Conservation (phyloP, 2,329 filamentous ascomycete species). For the Macrophomina pseudophaseolina region DNA sequence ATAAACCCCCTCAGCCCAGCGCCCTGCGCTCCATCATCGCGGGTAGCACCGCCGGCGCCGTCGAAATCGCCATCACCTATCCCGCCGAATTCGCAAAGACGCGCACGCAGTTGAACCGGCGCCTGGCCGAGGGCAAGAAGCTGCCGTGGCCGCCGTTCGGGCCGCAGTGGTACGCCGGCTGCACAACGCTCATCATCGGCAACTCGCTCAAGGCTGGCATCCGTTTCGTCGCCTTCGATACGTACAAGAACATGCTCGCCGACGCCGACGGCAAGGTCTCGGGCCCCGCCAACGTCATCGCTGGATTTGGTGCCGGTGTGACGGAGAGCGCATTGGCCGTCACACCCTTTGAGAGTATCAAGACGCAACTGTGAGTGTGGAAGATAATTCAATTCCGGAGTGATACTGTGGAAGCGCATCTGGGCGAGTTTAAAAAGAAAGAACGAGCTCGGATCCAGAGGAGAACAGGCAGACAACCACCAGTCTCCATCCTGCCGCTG, state of each 20-base stretch:
- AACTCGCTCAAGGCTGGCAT: slow-evolving; percentile 97
- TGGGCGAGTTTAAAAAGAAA: background rate
- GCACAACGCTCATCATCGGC: slow-evolving; percentile 94
- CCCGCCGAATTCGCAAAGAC: slow-evolving; percentile 98
- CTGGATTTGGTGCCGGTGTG: slow-evolving; percentile 91
- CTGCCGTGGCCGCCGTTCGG: slow-evolving; percentile 95
- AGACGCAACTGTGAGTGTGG: slow-evolving; percentile 74
- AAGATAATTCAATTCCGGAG: background rate
- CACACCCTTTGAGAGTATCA: slow-evolving; percentile 97
- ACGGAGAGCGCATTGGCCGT: slow-evolving; percentile 93
- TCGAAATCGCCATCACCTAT: slow-evolving; percentile 96
- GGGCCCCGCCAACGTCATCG: slow-evolving; percentile 87
- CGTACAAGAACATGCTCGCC: slow-evolving; percentile 82
- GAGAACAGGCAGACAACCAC: too few species aligned
- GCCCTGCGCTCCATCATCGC: slow-evolving; percentile 88
- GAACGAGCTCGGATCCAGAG: background rate
- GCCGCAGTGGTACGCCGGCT: slow-evolving; percentile 94
- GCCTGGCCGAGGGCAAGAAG: slow-evolving; percentile 80
- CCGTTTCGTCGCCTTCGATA: slow-evolving; percentile 94
- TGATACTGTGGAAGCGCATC: too few species aligned
- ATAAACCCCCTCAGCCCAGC: slow-evolving; percentile 62
- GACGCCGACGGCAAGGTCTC: slow-evolving; percentile 87
- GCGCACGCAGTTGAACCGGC: slow-evolving; percentile 87
- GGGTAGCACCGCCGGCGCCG: slow-evolving; percentile 88
- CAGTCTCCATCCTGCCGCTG: too few species aligned